phyloP scores from a whole-genome alignment of 2,329 filamentous ascomycete species.

The Fusarium camptoceras region DNA sequence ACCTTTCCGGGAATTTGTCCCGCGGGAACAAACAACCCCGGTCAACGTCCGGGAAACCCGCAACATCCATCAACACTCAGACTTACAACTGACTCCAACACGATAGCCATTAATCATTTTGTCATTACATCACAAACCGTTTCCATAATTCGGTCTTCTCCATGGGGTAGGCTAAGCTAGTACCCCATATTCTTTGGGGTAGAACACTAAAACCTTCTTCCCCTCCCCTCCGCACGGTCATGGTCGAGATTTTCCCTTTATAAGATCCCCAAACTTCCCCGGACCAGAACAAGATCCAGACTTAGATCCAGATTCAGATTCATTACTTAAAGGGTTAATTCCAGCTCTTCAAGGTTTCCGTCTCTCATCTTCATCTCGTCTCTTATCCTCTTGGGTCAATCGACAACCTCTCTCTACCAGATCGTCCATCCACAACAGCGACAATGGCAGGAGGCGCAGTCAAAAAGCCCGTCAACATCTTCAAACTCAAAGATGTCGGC shows the following conservation, averaged over 20 bases:
- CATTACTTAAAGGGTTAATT: conserved; percentile 2
- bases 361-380: neutral
- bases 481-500: conserved; percentile 16
- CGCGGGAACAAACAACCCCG: neutral
- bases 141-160: conserved; percentile 1
- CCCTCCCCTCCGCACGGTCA: neutral
- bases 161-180: conserved; percentile 13
- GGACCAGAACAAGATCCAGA: conserved; percentile 6
- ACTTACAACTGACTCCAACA: neutral
- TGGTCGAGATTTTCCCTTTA: neutral
- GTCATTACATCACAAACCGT: conserved; percentile 5
- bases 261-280: conserved; percentile 25
- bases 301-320: neutral
- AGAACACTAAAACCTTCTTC: neutral
- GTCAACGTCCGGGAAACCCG: neutral
- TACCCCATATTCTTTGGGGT: conserved; percentile 19
- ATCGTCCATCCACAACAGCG: no score
- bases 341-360: neutral
- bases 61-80: neutral
- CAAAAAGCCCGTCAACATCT: conserved; percentile 28
- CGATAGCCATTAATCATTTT: neutral
- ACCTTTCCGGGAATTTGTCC: neutral
- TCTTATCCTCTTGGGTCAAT: neutral
- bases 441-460: conserved; percentile 19
- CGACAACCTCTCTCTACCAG: neutral